Evolutionary conservation across 129 eudicot genomes (phyloP), one percentile per base, ranked within the genome.

Genomic region (Oenanthe sinensis): DNA sequence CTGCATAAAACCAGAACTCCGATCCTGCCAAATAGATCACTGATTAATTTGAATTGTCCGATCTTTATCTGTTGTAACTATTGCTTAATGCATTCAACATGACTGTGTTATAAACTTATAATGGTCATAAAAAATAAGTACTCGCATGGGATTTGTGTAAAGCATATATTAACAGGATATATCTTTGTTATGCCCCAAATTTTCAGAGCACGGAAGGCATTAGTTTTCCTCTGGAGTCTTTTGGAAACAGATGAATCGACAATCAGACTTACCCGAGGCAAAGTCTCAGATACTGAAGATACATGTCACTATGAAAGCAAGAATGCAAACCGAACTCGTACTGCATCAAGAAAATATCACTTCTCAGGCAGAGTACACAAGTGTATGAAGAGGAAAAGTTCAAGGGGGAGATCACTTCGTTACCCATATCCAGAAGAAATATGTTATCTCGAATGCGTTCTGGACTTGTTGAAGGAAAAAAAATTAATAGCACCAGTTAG

Each of bases 371-470:
- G 43, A 74, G 5, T 28, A 26, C 26, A 3, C 20, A 44, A 26
- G 63, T 16, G 46, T 36, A 8, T 16, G 50, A 5, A 67, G 33
- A 37, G 39, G 30, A 26, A 58, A 24, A 54, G 19, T 19, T 60
- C 17, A 81, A 46, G 45, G 43, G 19, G 60, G 69, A 73, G 78
- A 81, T 42, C 2, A 22, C 76, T 71, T 71, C 46, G 22, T 84
- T 94, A 95, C 98, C 96, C 89, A 80, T 78, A 87, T 95, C 97
- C 98, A 95, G 39, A 95, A 81, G 89, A 95, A 95, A 79, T 90
- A 89, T 46, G 98, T 95, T 82, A 95, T 87, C 87, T 95, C 98
- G 75, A 95, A 95, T 33, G 98, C 92, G 79, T 95, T 95, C 97
- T 93, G 98, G 11, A 85, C 74, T 78, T 12, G 6, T 78, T 12